Base-by-base conservation (phyloP, 1,284 basidiomycete species). In the Vanrija sp. region DNA sequence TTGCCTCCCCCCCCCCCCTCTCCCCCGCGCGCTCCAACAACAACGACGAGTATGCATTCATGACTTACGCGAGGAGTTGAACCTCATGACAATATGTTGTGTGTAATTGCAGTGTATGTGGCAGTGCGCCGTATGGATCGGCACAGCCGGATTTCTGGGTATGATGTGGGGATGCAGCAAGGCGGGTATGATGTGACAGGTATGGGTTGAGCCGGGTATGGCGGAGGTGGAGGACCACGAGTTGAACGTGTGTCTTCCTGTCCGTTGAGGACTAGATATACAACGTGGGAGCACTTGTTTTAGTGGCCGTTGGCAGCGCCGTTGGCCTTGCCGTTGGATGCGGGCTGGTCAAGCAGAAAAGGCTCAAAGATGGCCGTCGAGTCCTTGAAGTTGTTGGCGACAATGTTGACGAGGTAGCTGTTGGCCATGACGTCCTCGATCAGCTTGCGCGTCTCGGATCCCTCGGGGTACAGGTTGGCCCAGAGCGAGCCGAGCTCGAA, bases 351-450 rank as follows among this genome's bases (percentile, higher is more conserved):
- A 28, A 76, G 73, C 25, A 77, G 81, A 83, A 97, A 95, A 0
- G 91, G 89, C 66, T 82, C 80, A 75, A 95, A 97, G 78, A 97
- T 94, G 38, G 87, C 86, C 47, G 87, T 81, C 6, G 85, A 78
- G 71, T 88, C 83, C 75, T 89, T 87, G 83, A 90, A 98, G 77
- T 98, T 89, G 78, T 98, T 97, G 76, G 98, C 93, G 16, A 98
- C 93, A 63, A 99, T 87, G 74, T 97, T 98, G 66, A 98, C 91
- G 64, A 99, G 86, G 81, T 87, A 89, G 55, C 83, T 87, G 3
- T 82, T 83, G 60, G 93, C 85, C 85, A 92, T 89, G 64, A 95
- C 78, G 38, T 84, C 80, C 57, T 82, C 79, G 67, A 99, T 87
- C 63, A 97, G 78, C 66, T 86, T 83, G 54, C 87, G 84, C 19